Base-by-base conservation (phyloP, 2,329 filamentous ascomycete species). In the Phaeomoniella chlamydospora region DNA sequence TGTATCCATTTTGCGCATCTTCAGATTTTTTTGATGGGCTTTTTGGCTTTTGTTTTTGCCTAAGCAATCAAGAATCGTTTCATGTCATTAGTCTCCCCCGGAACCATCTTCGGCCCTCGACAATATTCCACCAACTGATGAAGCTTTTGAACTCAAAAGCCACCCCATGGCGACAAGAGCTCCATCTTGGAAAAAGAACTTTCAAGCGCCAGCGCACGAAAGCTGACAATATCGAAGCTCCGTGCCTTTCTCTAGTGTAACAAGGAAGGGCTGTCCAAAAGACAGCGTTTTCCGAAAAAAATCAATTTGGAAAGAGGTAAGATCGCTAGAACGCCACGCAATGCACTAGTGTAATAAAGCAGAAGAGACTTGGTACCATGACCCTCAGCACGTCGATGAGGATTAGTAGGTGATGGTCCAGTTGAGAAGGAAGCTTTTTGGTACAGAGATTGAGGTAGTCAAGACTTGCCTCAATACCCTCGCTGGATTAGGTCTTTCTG, bases 401-500 rank as follows among this genome's bases (percentile, higher is more conserved):
- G n/a, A n/a, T n/a, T n/a, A n/a, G n/a, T n/a, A n/a, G n/a, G n/a
- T n/a, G n/a, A n/a, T n/a, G n/a, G n/a, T 26, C 22, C 6, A 26
- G 22, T 26, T n/a, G 22, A 26, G n/a, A 26, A 26, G 22, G 22
- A 9, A n/a, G 6, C n/a, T 26, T 26, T 26, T 26, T 26, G 22
- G 6, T 26, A 26, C 22, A 26, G 22, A 26, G 22, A n/a, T 26
- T 26, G 22, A 26, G 22, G 6, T 26, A n/a, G 22, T 26, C 6
- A n/a, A 26, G 22, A 26, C 6, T n/a, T n/a, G 6, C n/a, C 22
- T n/a, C 22, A 26, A 6, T 26, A 6, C 22, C 32, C 9, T 18
- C 6, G 16, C 32, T 29, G 33, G 11, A n/a, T 64, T 59, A 75
- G 38, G 72, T 68, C 57, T 76, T 76, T 55, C 72, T 68, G 66